Evolutionary conservation across 768 basidiomycete species (phyloP).

Genomic region (Rhizopogon vulgaris): DNA sequence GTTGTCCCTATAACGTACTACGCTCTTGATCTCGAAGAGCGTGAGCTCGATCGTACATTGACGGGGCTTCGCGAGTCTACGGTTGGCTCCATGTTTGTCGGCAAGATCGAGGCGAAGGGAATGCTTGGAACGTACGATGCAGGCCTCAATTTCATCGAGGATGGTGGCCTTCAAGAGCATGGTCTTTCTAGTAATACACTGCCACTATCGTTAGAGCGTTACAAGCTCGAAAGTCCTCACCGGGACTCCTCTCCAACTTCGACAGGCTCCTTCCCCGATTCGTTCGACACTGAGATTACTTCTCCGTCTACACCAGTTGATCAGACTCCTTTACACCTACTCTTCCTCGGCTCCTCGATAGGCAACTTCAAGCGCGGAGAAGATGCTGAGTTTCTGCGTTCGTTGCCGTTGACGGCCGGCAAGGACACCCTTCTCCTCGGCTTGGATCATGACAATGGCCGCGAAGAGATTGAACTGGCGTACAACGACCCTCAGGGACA

Average conservation of each 20-base stretch:
- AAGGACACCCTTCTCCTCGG: slow-evolving; percentile 87
- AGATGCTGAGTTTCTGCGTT: slow-evolving; percentile 67
- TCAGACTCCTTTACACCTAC: slow-evolving; percentile 62
- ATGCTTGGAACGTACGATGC: slow-evolving; percentile 91
- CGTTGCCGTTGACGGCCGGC: slow-evolving; percentile 70
- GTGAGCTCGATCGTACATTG: slow-evolving; percentile 79
- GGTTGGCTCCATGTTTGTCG: slow-evolving; percentile 53
- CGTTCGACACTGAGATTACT: neutral
- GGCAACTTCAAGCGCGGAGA: slow-evolving; percentile 81
- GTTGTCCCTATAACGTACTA: slow-evolving; percentile 69
- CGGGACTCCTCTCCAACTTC: slow-evolving; percentile 37
- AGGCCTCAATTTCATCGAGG: slow-evolving; percentile 72
- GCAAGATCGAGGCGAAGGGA: slow-evolving; percentile 76
- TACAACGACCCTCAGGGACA: slow-evolving; percentile 79
- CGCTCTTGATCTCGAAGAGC: slow-evolving; percentile 89
- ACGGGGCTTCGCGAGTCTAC: slow-evolving; percentile 56
- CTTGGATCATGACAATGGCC: slow-evolving; percentile 79
- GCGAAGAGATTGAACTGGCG: slow-evolving; percentile 68
- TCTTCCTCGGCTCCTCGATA: slow-evolving; percentile 89
- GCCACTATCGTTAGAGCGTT: slow-evolving; percentile 5
- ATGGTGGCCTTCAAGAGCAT: slow-evolving; percentile 24
- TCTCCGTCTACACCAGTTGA: slow-evolving; percentile 42
- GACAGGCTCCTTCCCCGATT: slow-evolving; percentile 13
- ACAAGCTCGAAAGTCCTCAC: slow-evolving; percentile 6
- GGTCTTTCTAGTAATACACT: slow-evolving; percentile 3